These are phyloP conservation scores for Acanthamoeba healyi DNA, from an alignment of 208 protist genomes.

Conservation along the genomic window DNA sequence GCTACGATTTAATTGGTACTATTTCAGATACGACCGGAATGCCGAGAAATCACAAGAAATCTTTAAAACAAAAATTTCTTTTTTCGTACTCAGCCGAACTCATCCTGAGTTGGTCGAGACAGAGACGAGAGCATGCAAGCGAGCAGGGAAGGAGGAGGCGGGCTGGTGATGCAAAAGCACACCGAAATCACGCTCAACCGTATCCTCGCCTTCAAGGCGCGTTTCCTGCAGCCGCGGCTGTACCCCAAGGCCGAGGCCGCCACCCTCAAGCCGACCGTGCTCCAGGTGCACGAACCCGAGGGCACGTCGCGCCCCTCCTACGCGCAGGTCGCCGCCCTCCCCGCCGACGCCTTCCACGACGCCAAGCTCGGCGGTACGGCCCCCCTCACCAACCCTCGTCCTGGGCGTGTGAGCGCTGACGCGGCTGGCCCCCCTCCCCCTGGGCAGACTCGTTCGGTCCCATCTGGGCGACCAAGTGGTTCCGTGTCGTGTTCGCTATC, in stretches of 20 bases:
- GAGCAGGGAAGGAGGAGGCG: slow-evolving; percentile 13
- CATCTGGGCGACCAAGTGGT: slow-evolving; percentile 66
- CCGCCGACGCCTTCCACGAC: background rate
- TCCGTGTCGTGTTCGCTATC: background rate
- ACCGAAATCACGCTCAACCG: slow-evolving; percentile 49
- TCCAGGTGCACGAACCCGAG: background rate
- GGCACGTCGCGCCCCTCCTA: slow-evolving; percentile 12
- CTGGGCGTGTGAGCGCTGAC: background rate
- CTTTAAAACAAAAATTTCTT: too few species aligned
- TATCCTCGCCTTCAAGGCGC: slow-evolving; percentile 46
- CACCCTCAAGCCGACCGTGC: background rate
- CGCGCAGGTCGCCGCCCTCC: background rate
- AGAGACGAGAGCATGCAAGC: background rate
- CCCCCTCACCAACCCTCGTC: background rate
- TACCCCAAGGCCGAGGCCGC: background rate
- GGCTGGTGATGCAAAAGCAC: slow-evolving; percentile 73
- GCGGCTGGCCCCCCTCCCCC: too few species aligned
- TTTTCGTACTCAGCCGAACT: too few species aligned
- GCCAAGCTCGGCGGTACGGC: background rate
- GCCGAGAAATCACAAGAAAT: background rate
- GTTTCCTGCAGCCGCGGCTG: slow-evolving; percentile 7
- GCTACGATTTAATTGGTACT: too few species aligned
- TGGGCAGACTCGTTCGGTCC: slow-evolving; percentile 42
- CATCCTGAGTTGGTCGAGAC: background rate
- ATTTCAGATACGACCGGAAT: too few species aligned